Conservation (phyloP, 352 stramenopile species). For the Globisporangium middletonii region DNA sequence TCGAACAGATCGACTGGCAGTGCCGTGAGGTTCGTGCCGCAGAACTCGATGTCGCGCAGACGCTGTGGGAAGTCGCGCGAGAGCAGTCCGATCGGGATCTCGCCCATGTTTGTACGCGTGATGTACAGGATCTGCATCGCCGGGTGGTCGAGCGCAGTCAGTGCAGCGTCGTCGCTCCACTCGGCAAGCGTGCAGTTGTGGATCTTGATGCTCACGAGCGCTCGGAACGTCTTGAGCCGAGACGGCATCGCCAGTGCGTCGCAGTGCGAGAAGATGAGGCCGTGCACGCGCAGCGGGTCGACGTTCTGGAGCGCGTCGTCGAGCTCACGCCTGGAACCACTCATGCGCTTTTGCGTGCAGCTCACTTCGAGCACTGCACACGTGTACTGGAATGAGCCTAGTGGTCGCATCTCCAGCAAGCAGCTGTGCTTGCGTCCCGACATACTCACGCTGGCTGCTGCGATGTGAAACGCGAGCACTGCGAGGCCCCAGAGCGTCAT, state of each 20-base stretch:
- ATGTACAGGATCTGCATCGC: not conserved
- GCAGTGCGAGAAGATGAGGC: conserved; percentile 14
- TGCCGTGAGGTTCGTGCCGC: conserved; percentile 12
- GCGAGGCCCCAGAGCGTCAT: conserved; percentile 7
- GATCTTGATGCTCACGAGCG: conserved; percentile 15
- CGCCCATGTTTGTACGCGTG: not conserved
- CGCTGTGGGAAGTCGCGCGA: conserved; percentile 2
- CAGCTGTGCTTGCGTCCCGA: conserved; percentile 1
- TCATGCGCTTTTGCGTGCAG: conserved; percentile 7
- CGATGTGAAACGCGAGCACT: conserved; percentile 9
- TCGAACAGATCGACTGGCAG: conserved; percentile 11
- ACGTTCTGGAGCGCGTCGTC: not conserved
- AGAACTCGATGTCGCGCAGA: conserved; percentile 9
- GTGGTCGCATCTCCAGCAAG: conserved; percentile 16
- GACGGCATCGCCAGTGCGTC: conserved; percentile 6
- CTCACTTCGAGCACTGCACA: conserved; percentile 15
- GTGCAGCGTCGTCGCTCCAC: conserved; percentile 8
- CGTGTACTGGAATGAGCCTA: conserved; percentile 5
- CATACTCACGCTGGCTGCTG: not conserved
- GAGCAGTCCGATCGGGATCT: conserved; percentile 4
- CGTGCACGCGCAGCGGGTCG: not conserved
- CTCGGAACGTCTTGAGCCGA: conserved; percentile 4
- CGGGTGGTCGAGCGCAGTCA: conserved; percentile 1
- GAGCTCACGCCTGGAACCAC: not conserved
- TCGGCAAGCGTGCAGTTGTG: conserved; percentile 17